A percentile compares a stretch with the other conserved stretches of the same genome.
phyloP scores from a whole-genome alignment of 1,139 yeast genomes.

The Pichia sp. region DNA sequence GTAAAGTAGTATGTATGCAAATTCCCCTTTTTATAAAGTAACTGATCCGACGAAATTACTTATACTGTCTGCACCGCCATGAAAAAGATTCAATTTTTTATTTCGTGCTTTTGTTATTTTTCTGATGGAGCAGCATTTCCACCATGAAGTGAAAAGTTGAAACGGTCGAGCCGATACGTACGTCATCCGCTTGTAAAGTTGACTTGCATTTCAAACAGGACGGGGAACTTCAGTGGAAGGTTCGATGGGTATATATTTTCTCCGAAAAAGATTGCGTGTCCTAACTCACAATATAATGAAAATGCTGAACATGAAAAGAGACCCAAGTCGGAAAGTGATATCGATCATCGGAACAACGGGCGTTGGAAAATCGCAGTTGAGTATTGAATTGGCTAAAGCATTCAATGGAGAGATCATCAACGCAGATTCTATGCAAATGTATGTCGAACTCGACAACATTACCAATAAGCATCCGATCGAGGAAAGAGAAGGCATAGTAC shows the following conservation, averaged over 20 bases:
- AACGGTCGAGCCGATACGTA: too few relatives aligned
- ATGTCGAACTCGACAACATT: constrained; percentile 63
- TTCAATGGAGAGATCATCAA: constrained; percentile 87
- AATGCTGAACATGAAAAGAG: constrained; percentile 1
- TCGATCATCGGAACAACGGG: constrained; percentile 81
- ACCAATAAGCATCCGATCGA: constrained; percentile 87
- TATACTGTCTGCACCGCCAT: constrained; percentile 36
- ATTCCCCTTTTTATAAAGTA: too few relatives aligned
- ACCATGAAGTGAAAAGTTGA: too few relatives aligned
- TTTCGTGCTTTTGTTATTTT: background rate
- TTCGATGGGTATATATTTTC: background rate
- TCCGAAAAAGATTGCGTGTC: background rate
- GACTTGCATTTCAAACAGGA: too few relatives aligned
- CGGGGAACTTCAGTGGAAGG: too few relatives aligned
- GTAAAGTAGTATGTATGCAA: background rate
- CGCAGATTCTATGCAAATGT: constrained; percentile 97
- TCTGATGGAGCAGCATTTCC: too few relatives aligned
- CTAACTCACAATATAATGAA: background rate
- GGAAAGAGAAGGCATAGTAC: constrained; percentile 71
- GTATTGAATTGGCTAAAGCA: constrained; percentile 74
- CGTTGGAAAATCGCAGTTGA: constrained; percentile 91
- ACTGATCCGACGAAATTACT: background rate
- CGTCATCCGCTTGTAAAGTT: too few relatives aligned
- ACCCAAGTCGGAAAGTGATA: constrained; percentile 21
- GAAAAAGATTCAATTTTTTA: constrained; percentile 9